Percentiles rank a stretch among this genome's conserved stretches.
Conservation (phyloP, 192 early-diverging fungal species). For the Gryganskiella cystojenkinii region DNA sequence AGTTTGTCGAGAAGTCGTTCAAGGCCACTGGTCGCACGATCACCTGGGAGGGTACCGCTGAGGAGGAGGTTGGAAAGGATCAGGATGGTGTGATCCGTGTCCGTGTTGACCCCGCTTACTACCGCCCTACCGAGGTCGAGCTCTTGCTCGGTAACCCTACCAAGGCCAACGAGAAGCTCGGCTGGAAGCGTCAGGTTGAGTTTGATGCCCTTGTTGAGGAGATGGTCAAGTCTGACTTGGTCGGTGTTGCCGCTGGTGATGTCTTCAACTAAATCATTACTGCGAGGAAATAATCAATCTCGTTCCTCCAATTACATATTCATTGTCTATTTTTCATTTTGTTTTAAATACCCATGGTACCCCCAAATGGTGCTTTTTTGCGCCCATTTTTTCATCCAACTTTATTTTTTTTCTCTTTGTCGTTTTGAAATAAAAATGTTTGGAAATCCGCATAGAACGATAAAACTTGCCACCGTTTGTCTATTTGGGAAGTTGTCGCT, state of each 20-base stretch:
- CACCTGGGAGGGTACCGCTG: slow-evolving; percentile 73
- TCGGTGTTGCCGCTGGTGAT: slow-evolving; percentile 48
- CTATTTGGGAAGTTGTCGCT: too few relatives aligned
- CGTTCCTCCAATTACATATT: not conserved
- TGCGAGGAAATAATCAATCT: not conserved
- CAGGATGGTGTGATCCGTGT: slow-evolving; percentile 65
- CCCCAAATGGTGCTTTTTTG: too few relatives aligned
- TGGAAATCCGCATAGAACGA: too few relatives aligned
- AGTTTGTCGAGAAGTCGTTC: slow-evolving; percentile 84
- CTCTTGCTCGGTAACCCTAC: slow-evolving; percentile 76
- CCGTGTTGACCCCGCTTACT: slow-evolving; percentile 78
- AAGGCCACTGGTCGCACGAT: slow-evolving; percentile 67
- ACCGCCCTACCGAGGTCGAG: slow-evolving; percentile 85
- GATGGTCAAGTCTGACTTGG: slow-evolving; percentile 73
- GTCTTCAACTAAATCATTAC: slow-evolving; percentile 33
- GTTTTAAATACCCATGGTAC: not conserved
- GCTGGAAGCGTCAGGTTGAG: slow-evolving; percentile 75
- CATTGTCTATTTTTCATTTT: not conserved
- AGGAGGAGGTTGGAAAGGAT: slow-evolving; percentile 70
- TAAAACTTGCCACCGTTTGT: too few relatives aligned
- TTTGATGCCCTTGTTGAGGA: slow-evolving; percentile 76
- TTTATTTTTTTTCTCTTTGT: too few relatives aligned
- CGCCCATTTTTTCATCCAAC: too few relatives aligned
- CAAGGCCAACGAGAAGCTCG: slow-evolving; percentile 72
- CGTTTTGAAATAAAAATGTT: too few relatives aligned